Percentiles rank a stretch among this genome's conserved stretches.
phyloP scores from a whole-genome alignment of 306 rosid species.

The Senna tora region DNA sequence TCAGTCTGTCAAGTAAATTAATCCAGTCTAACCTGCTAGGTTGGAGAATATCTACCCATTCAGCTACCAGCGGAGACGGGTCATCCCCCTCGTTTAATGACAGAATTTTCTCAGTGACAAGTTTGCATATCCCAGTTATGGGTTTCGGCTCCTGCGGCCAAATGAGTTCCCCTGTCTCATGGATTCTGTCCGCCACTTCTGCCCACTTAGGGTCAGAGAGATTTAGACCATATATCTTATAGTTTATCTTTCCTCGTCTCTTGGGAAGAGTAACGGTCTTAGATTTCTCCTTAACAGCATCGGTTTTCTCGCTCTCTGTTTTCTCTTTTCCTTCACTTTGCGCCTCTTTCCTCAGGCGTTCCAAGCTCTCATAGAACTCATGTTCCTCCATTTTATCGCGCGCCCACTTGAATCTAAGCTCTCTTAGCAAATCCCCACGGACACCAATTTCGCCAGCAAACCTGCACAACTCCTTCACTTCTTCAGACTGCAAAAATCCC shows the following conservation, averaged over 20 bases:
- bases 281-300: conserved; percentile 41
- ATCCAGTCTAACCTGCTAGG: conserved; percentile 83
- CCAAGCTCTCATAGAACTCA: conserved; percentile 72
- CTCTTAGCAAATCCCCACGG: conserved; percentile 82
- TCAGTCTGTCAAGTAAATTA: conserved; percentile 68
- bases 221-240: conserved; percentile 85
- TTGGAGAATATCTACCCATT: conserved; percentile 76
- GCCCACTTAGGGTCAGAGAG: conserved; percentile 83
- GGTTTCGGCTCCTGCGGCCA: conserved; percentile 77
- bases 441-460: conserved; percentile 90
- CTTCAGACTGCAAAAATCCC: conserved; percentile 68
- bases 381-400: conserved; percentile 85
- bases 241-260: conserved; percentile 78
- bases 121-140: conserved; percentile 70
- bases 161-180: conserved; percentile 62
- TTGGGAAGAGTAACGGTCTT: conserved; percentile 71
- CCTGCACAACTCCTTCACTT: conserved; percentile 85
- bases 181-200: conserved; percentile 68
- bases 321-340: conserved; percentile 36
- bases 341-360: conserved; percentile 52
- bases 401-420: conserved; percentile 94
- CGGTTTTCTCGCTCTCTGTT: conserved; percentile 31
- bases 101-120: conserved; percentile 60
- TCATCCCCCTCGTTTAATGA: conserved; percentile 55
- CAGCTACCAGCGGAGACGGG: conserved; percentile 61